Evolutionary conservation across 116 monocot genomes (phyloP).

Genomic region (Iris pallida): DNA sequence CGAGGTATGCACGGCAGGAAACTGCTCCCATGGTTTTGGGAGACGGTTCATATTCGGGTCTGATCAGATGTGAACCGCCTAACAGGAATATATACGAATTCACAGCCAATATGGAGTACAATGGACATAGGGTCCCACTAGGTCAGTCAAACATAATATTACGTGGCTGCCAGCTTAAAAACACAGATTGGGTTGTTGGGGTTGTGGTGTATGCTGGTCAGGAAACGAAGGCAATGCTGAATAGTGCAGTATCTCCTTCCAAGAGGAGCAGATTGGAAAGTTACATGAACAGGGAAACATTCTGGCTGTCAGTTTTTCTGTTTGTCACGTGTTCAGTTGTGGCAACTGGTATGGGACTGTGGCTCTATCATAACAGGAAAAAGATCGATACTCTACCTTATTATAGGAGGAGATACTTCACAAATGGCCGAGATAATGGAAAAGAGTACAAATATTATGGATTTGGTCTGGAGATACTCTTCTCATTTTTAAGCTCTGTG

Average conservation of each 20-base stretch:
- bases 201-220: conserved; percentile 42
- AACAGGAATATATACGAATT: conserved; percentile 71
- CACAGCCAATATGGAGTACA: conserved; percentile 43
- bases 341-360: conserved; percentile 27
- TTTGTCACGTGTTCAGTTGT: conserved; percentile 28
- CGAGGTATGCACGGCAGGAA: conserved; percentile 32
- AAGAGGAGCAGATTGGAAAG: conserved; percentile 49
- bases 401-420: conserved; percentile 35
- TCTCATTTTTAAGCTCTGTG: conserved; percentile 42
- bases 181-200: conserved; percentile 33
- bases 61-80: conserved; percentile 54
- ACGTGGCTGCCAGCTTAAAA: conserved; percentile 43
- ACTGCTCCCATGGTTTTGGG: neutral
- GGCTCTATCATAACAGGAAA: conserved; percentile 26
- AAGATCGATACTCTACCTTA: conserved; percentile 29
- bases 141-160: conserved; percentile 31
- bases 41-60: conserved; percentile 1
- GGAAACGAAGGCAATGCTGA: conserved; percentile 54
- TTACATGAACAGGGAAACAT: conserved; percentile 58
- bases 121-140: conserved; percentile 27
- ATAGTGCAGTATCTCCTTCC: conserved; percentile 40
- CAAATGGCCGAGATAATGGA: conserved; percentile 8
- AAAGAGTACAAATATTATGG: conserved; percentile 45
- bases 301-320: conserved; percentile 29
- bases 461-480: conserved; percentile 32